Base-by-base conservation (phyloP, 2,329 filamentous ascomycete genomes). In the Fulvia fulva region DNA sequence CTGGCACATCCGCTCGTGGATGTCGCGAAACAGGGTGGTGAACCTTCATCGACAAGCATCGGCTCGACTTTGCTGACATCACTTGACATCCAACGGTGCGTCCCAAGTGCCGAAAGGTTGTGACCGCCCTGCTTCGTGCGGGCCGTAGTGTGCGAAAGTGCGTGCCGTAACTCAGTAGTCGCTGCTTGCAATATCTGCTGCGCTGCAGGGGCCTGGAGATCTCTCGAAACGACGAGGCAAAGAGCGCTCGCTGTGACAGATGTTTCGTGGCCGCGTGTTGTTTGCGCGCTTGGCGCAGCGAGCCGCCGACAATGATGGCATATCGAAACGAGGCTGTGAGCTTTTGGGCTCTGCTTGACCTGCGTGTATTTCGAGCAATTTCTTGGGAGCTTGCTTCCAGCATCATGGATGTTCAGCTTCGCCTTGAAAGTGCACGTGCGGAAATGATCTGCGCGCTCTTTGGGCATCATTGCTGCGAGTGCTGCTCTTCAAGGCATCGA, bases 21-120 rank as follows among this genome's bases (percentile, higher is more conserved):
- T 51, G 50, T 46, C 57, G 54, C 55, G 46, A 53, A 57, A 58
- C 53, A 49, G 58, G 61, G 55, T 56, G 58, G 45, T 52, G 34
- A 59, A 62, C 44, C 60, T 62, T 51, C 52, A 53, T 61, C 32
- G 62, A 56, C 62, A 51, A 56, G 62, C 62, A 57, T 57, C 53
- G 41, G 47, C 60, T 50, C 55, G 50, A 45, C 55, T 53, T 28
- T 53, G 54, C 60, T 59, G 62, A 61, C 60, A 64, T 63, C 56
- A 64, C 60, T 58, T 63, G 60, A 61, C 60, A 53, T 59, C 49
- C 60, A 60, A 61, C 57, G 55, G 58, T 56, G 28, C 53, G 37
- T 59, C 51, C 44, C 57, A 61, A 65, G 63, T 65, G 60, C 63
- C 63, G 63, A 65, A 63, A 58, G 57, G 55, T 44, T 58, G 58